Evolutionary conservation across 1,139 yeast genomes (phyloP).

Genomic region (Geotrichum histeridarum): DNA sequence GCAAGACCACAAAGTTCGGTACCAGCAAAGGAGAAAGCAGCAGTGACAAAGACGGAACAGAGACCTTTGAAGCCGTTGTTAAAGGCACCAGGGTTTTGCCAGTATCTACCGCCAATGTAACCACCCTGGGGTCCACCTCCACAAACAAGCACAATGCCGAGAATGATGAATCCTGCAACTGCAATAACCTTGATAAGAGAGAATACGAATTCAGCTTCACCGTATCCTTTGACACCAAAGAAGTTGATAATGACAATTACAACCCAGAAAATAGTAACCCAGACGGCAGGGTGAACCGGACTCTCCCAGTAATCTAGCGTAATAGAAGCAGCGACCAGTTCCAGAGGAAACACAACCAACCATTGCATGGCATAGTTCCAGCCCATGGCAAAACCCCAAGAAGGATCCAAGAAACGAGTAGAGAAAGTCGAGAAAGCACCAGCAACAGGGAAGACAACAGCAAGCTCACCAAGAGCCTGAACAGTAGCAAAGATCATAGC

Average conservation of each 20-base stretch:
- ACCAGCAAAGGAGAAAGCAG: slow-evolving; percentile 84
- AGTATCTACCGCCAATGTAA: slow-evolving; percentile 58
- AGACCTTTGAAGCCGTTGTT: slow-evolving; percentile 71
- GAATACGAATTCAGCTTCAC: slow-evolving; percentile 65
- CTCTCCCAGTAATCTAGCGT: slow-evolving; percentile 61
- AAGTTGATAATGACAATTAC: slow-evolving; percentile 53
- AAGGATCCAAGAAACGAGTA: slow-evolving; percentile 54
- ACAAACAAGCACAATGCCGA: slow-evolving; percentile 53
- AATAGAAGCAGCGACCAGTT: slow-evolving; percentile 70
- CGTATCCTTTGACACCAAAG: slow-evolving; percentile 69
- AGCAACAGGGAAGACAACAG: slow-evolving; percentile 56
- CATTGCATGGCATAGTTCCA: slow-evolving; percentile 79
- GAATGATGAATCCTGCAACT: slow-evolving; percentile 56
- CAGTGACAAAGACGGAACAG: slow-evolving; percentile 69
- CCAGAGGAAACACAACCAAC: slow-evolving; percentile 69
- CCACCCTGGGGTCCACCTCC: slow-evolving; percentile 61
- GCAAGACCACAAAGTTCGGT: slow-evolving; percentile 76
- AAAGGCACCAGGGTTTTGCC: slow-evolving; percentile 63
- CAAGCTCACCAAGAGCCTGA: slow-evolving; percentile 57
- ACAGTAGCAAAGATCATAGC: slow-evolving; percentile 49
- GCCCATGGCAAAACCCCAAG: slow-evolving; percentile 74
- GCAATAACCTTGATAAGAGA: slow-evolving; percentile 57
- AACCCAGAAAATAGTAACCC: slow-evolving; percentile 59
- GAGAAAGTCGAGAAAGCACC: slow-evolving; percentile 58
- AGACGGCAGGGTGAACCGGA: slow-evolving; percentile 57